Base-by-base conservation (phyloP, 345 rosid species). In the Kandelia obovata region DNA sequence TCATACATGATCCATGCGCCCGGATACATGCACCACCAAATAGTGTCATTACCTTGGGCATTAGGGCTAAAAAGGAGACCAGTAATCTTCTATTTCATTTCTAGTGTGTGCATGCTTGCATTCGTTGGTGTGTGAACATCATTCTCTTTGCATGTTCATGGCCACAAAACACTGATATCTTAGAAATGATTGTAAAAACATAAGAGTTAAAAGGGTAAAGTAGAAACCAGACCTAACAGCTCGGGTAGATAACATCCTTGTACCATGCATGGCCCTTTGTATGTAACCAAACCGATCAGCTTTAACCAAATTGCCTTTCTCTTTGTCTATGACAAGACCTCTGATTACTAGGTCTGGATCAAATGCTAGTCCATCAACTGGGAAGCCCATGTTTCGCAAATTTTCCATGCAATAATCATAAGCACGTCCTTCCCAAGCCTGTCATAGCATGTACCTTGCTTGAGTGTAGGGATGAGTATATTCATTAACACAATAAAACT, bases 391-490 rank as follows among this genome's bases (percentile, higher is more conserved):
- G 73, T 75, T 83, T 76, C 66, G 82, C 23, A 94, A 79, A 85
- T 94, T 94, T 27, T 83, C 91, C 98, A 91, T 79, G 80, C 98
- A 94, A 79, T 94, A 91, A 76, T 91, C 98, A 67, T 94, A 94
- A 63, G 98, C 98, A 53, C 87, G 84, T 59, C 98, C 98, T 88
- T 94, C 98, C 98, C 98, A 94, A 71, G 98, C 96, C 97, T 94
- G 81, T 64, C 67, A 76, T 58, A 55, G 58, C 49, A 73, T 35
- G 56, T 65, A 61, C 32, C 19, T 11, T 37, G 37, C 34, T 47
- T 28, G 57, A 20, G 21, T 21, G 20, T 43, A 13, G 49, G 49
- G 19, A 15, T 5, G 49, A 13, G 49, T 0, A 13, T 43, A 43
- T 43, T 15, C 49, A 43, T 43, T 17, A 43, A 43, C 49, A 43